Evolutionary conservation across 2,329 filamentous ascomycete genomes (phyloP).

Genomic region (Paramyrothecium sp.): DNA sequence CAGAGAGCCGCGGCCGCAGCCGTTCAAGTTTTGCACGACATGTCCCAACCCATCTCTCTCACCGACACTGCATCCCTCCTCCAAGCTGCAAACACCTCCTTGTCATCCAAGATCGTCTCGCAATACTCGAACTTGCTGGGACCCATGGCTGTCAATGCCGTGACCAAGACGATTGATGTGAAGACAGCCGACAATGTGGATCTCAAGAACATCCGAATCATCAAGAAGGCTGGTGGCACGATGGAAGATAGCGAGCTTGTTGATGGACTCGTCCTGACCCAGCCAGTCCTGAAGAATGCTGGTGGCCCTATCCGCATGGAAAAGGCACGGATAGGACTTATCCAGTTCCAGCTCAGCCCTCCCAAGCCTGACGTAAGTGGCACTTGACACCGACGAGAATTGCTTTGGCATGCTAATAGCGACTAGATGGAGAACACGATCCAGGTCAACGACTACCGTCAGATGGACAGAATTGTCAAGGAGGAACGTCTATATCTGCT

Average conservation of each 20-base stretch:
- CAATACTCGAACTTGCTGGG: constrained; percentile 93
- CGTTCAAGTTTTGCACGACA: constrained; percentile 86
- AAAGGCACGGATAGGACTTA: constrained; percentile 94
- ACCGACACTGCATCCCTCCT: constrained; percentile 86
- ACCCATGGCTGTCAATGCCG: constrained; percentile 97
- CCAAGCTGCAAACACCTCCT: constrained; percentile 93
- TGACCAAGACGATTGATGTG: constrained; percentile 91
- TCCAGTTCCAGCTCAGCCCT: constrained; percentile 97
- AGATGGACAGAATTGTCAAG: constrained; percentile 99
- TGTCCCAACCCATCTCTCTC: constrained; percentile 91
- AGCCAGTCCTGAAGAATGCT: constrained; percentile 89
- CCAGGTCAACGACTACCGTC: constrained; percentile 97
- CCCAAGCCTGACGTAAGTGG: constrained; percentile 86
- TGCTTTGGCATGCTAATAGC: constrained; percentile 14
- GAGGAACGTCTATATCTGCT: constrained; percentile 97
- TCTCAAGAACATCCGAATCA: constrained; percentile 90
- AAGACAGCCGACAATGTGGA: constrained; percentile 97
- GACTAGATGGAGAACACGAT: constrained; percentile 97
- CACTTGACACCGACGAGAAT: not conserved
- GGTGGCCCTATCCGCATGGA: constrained; percentile 91
- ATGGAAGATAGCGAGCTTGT: constrained; percentile 98
- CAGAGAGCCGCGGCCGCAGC: constrained; percentile 89
- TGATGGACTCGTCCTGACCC: constrained; percentile 88
- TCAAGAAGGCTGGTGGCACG: constrained; percentile 97
- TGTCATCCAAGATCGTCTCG: constrained; percentile 98